These are phyloP conservation scores for Gastrodia elata DNA, from an alignment of 106 monocot species.

Conservation along the genomic window DNA sequence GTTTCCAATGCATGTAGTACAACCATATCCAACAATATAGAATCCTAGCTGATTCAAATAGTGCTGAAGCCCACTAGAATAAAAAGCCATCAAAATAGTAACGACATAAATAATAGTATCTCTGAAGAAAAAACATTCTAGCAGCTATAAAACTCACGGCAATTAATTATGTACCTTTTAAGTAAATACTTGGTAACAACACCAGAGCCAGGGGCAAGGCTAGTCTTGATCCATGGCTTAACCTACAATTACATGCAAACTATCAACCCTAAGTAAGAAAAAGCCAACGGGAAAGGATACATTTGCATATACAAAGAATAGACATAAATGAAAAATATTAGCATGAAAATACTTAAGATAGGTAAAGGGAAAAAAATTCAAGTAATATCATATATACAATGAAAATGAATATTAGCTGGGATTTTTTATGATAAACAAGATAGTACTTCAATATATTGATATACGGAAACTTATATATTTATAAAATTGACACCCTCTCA, in stretches of 20 bases:
- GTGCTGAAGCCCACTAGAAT: conserved; percentile 60
- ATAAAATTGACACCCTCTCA: no score
- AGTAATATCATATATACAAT: background rate
- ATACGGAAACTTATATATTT: no score
- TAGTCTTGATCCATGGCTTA: conserved; percentile 79
- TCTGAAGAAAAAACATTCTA: background rate
- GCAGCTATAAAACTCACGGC: background rate
- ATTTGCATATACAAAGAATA: background rate
- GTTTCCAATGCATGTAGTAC: conserved; percentile 90
- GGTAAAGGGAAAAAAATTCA: background rate
- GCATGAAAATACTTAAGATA: background rate
- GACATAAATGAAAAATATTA: background rate
- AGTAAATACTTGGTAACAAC: conserved; percentile 73
- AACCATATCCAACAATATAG: conserved; percentile 77
- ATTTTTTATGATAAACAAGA: background rate
- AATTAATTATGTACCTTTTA: conserved; percentile 24
- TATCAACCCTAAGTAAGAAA: background rate
- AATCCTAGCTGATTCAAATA: conserved; percentile 71
- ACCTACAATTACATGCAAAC: conserved; percentile 27
- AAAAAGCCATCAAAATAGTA: conserved; percentile 5
- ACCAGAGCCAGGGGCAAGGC: conserved; percentile 81
- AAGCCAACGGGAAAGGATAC: background rate
- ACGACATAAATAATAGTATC: background rate
- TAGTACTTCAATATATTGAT: no score
- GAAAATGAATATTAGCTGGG: background rate